Base-by-base conservation (phyloP, 1,284 basidiomycete species). In the Leccinum griseonigrum region DNA sequence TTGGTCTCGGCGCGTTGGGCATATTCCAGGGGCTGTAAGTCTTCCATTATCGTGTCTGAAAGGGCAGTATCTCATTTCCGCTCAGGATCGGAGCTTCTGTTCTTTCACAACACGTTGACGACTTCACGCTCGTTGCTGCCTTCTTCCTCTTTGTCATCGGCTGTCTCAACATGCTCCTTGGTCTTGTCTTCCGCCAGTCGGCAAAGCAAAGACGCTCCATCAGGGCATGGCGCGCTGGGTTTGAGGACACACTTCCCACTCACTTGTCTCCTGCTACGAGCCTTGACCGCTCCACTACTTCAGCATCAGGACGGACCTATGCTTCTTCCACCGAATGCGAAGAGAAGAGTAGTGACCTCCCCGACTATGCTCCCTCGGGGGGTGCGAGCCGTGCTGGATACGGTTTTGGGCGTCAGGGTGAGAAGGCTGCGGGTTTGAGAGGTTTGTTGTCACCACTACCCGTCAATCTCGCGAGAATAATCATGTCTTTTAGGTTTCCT, bases 101-200 rank as follows among this genome's bases (percentile, higher is more conserved):
- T 61, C 86, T 95, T 60, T 92, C 91, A 11, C 92, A 94, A 74
- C 90, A 88, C 75, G 89, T 92, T 64, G 86, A 90, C 68, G 86
- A 86, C 67, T 95, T 96, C 78, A 88, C 92, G 22, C 90, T 95
- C 70, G 91, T 94, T 67, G 83, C 92, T 1, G 91, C 88, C 55
- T 95, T 94, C 84, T 86, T 95, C 78, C 84, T 95, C 64, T 95
- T 95, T 78, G 82, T 91, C 64, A 70, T 95, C 61, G 92, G 91
- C 14, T 91, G 91, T 74, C 74, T 95, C 60, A 93, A 96, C 81
- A 86, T 94, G 66, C 75, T 94, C 61, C 81, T 89, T 60, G 89
- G 90, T 36, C 83, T 91, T 69, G 80, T 88, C 77, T 90, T 86
- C 82, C 85, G 89, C 64, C 81, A 83, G 69, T 78, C 76, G 22